Evolutionary conservation across 208 protist genomes (phyloP), one percentile per base, ranked within the genome.

Genomic region (Naegleria gruberi): DNA sequence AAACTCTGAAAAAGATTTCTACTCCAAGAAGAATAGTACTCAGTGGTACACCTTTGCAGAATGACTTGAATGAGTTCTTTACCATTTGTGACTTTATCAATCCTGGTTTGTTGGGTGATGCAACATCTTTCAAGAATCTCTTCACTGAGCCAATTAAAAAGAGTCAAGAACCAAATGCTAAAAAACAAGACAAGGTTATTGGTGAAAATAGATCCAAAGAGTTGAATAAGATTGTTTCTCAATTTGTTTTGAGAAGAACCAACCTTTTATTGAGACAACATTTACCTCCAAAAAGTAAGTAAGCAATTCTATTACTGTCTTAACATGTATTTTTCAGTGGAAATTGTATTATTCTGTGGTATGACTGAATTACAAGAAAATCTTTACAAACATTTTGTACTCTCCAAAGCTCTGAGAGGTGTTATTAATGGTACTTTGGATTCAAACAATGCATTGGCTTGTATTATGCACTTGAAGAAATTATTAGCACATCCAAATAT

Each of bases 41-140:
- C 41, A 97, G 95, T 40, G 97, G 97, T 45, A 98, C 97, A 42
- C 97, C 97, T 30, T 92, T 98, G 8, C 97, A 98, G 91, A 98
- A 98, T 92, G 94, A 97, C 91, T 92, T 98, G 89, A 90, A 91
- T 15, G 97, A 97, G 93, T 97, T 97, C 92, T 96, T 94, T 93
- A 93, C 93, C 23, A 97, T 98, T 96, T 93, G 97, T 40, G 94
- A 97, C 91, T 96, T 98, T 89, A 94, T 94, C 41, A 90, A 93
- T 82, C 92, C 92, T 44, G 91, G 91, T 41, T 73, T 93, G 44
- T 83, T 93, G 23, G 92, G 92, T 34, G 92, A 93, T 40, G 40
- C 86, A 12, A 46, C 34, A 1, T 23, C 51, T 26, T 93, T 93
- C 42, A 81, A 41, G 19, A 90, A 91, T 46, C 46, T 89, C 3